These are phyloP conservation scores for Hibiscus syriacus DNA, from an alignment of 345 rosid genomes.

Conservation along the genomic window DNA sequence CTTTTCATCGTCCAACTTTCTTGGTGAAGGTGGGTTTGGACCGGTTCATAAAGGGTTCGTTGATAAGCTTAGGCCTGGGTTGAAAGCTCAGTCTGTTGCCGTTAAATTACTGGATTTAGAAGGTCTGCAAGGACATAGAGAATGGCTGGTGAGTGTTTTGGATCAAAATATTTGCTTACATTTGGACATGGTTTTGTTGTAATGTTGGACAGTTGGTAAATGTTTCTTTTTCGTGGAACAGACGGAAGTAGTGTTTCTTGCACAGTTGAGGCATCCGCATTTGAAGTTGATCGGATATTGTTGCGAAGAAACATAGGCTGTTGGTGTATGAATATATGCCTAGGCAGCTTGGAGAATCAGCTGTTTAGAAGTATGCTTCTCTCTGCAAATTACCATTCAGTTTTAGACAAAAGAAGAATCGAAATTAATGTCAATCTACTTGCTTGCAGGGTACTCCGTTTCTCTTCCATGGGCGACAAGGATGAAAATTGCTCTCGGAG, in stretches of 20 bases:
- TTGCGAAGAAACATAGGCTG: constrained; percentile 80
- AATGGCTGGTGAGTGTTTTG: constrained; percentile 71
- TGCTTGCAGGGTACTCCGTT: constrained; percentile 53
- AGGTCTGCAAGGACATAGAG: constrained; percentile 81
- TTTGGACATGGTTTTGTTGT: background rate
- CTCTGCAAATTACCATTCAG: background rate
- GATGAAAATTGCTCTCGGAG: constrained; percentile 86
- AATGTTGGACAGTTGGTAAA: too few species aligned
- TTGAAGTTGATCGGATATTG: constrained; percentile 84
- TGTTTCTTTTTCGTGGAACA: constrained; percentile 13
- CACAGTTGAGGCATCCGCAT: constrained; percentile 70
- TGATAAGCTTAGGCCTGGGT: constrained; percentile 74
- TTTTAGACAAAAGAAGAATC: background rate
- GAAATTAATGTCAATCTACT: background rate
- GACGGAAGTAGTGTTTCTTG: constrained; percentile 84
- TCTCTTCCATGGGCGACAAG: constrained; percentile 84
- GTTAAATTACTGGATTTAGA: constrained; percentile 76
- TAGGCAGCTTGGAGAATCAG: constrained; percentile 85
- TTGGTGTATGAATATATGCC: constrained; percentile 90
- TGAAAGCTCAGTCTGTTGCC: constrained; percentile 84
- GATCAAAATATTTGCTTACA: background rate
- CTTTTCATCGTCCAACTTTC: constrained; percentile 59
- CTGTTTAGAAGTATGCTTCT: constrained; percentile 60
- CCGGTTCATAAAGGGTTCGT: constrained; percentile 83
- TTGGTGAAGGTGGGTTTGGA: constrained; percentile 93